Base-by-base conservation (phyloP, 495 filamentous ascomycete species). In the Echria macrotheca region DNA sequence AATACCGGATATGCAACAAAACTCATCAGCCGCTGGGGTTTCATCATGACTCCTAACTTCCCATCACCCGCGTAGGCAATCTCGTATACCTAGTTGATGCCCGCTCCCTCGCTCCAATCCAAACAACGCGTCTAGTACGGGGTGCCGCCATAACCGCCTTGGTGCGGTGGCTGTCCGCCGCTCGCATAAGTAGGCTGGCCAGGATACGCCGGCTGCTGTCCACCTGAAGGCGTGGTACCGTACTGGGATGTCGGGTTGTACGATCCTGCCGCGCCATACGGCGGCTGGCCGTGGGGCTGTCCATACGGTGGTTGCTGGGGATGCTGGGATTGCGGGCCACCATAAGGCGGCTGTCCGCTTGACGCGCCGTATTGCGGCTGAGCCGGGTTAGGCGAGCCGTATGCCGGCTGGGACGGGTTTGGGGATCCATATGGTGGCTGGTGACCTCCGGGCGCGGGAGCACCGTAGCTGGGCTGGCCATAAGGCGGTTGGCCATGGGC, bases 261-360 rank as follows among this genome's bases (percentile, higher is more conserved):
- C 6, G 54, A 36, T 12, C 44, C 49, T 5, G 57, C 54, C 0
- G 23, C 49, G 11, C 46, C 49, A 33, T 69, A 55, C 24, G 60
- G 60, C 6, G 57, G 56, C 37, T 65, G 60, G 1, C 51, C 54
- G 18, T 58, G 55, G 6, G 60, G 53, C 37, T 58, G 58, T 3
- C 49, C 56, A 8, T 47, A 21, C 50, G 47, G 29, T 57, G 32
- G 44, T 3, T 22, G 15, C n/a, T 48, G 25, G 10, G 21, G 55
- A 10, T 53, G 61, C 47, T 64, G 63, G 14, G 58, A 58, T 4
- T 65, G 54, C 33, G 54, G 61, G 12, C 7, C 28, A 7, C 38
- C 38, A 11, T 41, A 41, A 25, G 18, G 17, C 8, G 19, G 38
- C 38, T 41, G 38, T 7, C 21, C 15, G 21, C 38, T 55, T 31